These are phyloP conservation scores for Lojkania enalia DNA, from an alignment of 2,329 filamentous ascomycete genomes.

Conservation along the genomic window DNA sequence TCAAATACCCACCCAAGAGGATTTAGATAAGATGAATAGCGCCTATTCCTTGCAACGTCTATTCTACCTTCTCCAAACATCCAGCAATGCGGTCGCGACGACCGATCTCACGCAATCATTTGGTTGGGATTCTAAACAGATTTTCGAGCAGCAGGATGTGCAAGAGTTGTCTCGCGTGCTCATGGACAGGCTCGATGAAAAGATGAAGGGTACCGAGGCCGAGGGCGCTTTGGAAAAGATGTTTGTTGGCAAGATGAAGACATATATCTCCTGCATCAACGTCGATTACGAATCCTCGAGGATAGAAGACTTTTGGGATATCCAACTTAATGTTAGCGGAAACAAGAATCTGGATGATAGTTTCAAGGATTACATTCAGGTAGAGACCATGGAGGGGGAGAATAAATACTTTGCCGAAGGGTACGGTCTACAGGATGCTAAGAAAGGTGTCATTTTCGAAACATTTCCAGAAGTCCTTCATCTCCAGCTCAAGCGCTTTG, in stretches of 20 bases:
- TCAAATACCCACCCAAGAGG: conserved; percentile 88
- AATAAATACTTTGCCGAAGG: conserved; percentile 97
- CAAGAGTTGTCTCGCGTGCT: conserved; percentile 95
- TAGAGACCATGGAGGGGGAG: conserved; percentile 95
- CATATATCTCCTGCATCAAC: conserved; percentile 97
- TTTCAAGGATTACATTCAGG: conserved; percentile 94
- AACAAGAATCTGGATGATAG: conserved; percentile 93
- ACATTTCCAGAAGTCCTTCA: conserved; percentile 93
- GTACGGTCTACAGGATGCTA: conserved; percentile 90
- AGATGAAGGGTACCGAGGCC: conserved; percentile 94
- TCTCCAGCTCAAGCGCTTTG: conserved; percentile 93
- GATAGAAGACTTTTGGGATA: conserved; percentile 98
- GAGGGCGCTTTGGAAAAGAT: conserved; percentile 87
- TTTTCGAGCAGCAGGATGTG: conserved; percentile 98
- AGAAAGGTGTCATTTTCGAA: conserved; percentile 97
- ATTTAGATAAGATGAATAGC: conserved; percentile 80
- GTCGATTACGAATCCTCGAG: conserved; percentile 96
- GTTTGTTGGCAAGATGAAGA: conserved; percentile 98
- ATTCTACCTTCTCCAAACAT: conserved; percentile 94
- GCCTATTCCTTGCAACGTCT: conserved; percentile 91
- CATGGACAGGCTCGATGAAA: conserved; percentile 96
- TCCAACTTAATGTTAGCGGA: conserved; percentile 93
- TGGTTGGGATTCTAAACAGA: conserved; percentile 96
- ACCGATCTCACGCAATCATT: conserved; percentile 95
- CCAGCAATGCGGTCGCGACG: conserved; percentile 79